Evolutionary conservation across 257 asterid genomes (phyloP), one percentile per base, ranked within the genome.

Genomic region (Nicotiana obtusifolia): DNA sequence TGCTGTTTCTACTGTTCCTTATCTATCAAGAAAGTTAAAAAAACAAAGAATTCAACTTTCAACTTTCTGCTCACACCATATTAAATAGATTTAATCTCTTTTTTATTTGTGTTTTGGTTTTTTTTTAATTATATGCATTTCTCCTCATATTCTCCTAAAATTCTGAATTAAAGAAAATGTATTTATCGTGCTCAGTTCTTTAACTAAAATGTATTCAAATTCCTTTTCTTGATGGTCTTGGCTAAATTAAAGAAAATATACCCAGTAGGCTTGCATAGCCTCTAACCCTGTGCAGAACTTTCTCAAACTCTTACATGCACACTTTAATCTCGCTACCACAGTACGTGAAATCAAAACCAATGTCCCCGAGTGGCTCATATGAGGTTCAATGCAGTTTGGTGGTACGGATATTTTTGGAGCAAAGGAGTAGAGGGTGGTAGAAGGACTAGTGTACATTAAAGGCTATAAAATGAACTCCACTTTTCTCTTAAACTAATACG

Each of bases 191-290:
- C 56, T 68, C 54, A 10, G 31, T 5, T 69, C 11, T 37, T 68
- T 68, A 68, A 68, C 54, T 37, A n/a, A 37, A 68, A n/a, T 68
- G 5, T n/a, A 68, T 68, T 37, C 56, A 68, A 69, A 69, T 37
- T 69, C 77, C 77, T 37, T 41, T 37, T 69, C n/a, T 37, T 69
- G 77, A 69, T 37, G 77, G 57, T n/a, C 77, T 69, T 69, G 77
- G 6, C 28, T 69, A 11, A 69, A 37, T 37, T 54, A 69, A 28
- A 37, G 33, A 69, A 69, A 68, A 67, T n/a, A 37, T 37, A 37
- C 31, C n/a, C 44, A 69, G 33, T 68, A 15, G 44, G 56, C 31
- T 37, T 68, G 31, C 56, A 69, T 41, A 19, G 28, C 30, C 30
- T 69, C 44, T 30, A 69, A 69, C n/a, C 57, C 57, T 41, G 6